Base-by-base conservation (phyloP, 441 rosid species). In the Arabidopsis lyrata region DNA sequence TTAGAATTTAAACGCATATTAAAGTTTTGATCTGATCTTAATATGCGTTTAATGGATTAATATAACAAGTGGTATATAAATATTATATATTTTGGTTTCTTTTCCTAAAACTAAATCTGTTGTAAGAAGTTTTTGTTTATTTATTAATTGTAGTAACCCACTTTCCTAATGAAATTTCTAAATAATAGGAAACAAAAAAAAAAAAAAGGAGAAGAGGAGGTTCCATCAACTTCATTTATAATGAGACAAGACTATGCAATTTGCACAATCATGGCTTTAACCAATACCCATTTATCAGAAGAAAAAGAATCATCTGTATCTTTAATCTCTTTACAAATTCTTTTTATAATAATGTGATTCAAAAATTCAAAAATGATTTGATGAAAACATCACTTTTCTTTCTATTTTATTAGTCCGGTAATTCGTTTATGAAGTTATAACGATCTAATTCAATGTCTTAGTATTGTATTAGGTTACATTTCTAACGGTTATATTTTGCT, bases 211-310 rank as follows among this genome's bases (percentile, higher is more conserved):
- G 29, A 15, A 42, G 38, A 63, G 8, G 57, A 44, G 41, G 57
- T 15, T 73, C 66, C 66, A 57, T 36, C 53, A 45, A 45, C 57
- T 44, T 63, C 57, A 44, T 38, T 55, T 64, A 55, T 49, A 48
- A 57, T 9, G 50, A 66, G 73, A 74, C 62, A 74, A 49, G 63
- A 32, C 68, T 3, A 32, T 60, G 63, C 58, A 42, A 68, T 75
- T 75, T 44, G 42, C 73, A 75, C 8, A 58, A 29, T 50, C 36
- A 20, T 41, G 42, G 11, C 63, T 75, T 67, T 60, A 74, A 59
- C 61, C 47, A 50, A 5, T 31, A 67, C 56, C 5, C 49, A 67
- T 66, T 32, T 50, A 48, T 52, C 56, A 67, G 31, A 60, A 50
- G 27, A 8, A 59, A 31, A 20, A 8, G n/a, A 54, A 31, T 13